Evolutionary conservation across 1,139 yeast genomes (phyloP).

Genomic region (Blastobotrys illinoisensis): DNA sequence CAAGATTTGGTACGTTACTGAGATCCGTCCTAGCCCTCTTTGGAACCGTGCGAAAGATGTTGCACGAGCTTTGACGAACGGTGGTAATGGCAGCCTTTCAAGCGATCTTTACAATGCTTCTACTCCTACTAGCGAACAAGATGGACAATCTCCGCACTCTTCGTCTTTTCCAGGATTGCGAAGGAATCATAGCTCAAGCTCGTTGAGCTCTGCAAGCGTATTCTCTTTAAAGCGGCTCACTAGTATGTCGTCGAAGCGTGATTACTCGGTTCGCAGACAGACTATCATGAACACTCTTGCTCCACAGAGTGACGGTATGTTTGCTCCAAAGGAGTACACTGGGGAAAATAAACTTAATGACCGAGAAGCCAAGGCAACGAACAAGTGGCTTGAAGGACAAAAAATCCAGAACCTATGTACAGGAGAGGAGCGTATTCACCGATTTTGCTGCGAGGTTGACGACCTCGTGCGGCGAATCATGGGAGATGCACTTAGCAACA

Average conservation of each 20-base stretch:
- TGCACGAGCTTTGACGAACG: conserved; percentile 20
- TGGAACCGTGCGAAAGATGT: conserved; percentile 31
- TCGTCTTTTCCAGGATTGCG: conserved; percentile 9
- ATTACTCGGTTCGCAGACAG: conserved; percentile 26
- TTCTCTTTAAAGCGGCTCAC: conserved; percentile 28
- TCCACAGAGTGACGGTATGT: conserved; percentile 25
- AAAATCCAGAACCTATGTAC: conserved; percentile 33
- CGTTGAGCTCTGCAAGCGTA: conserved; percentile 19
- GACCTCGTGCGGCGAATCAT: conserved; percentile 30
- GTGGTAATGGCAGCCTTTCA: conserved; percentile 10
- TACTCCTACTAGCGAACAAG: neutral
- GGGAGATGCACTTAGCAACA: conserved; percentile 27
- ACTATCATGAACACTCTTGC: conserved; percentile 23
- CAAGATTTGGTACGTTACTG: conserved; percentile 33
- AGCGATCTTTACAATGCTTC: neutral
- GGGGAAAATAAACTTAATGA: conserved; percentile 33
- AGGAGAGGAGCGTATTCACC: conserved; percentile 35
- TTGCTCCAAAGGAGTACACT: conserved; percentile 29
- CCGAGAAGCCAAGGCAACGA: conserved; percentile 32
- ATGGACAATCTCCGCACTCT: neutral
- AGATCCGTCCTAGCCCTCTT: conserved; percentile 27
- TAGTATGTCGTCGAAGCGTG: conserved; percentile 20
- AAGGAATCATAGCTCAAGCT: conserved; percentile 21
- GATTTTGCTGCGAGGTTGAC: conserved; percentile 35
- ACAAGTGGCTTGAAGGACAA: conserved; percentile 30